These are phyloP conservation scores for Fabrea salina DNA, from an alignment of 169 alveolate species.

Conservation along the genomic window DNA sequence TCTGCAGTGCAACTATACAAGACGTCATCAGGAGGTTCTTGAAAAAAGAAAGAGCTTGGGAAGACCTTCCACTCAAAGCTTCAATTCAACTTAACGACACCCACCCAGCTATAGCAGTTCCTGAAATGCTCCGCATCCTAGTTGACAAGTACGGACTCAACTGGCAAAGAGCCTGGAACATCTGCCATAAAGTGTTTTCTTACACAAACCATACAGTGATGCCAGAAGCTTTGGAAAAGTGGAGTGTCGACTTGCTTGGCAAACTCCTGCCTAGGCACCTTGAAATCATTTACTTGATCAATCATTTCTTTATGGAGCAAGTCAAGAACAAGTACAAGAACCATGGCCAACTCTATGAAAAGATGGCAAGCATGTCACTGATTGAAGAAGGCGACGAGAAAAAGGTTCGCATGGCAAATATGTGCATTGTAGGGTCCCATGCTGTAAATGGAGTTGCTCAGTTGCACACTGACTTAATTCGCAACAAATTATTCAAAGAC, in stretches of 20 bases:
- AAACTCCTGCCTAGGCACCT: conserved; percentile 90
- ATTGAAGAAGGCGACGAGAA: conserved; percentile 89
- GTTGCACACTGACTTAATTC: conserved; percentile 87
- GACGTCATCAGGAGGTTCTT: conserved; percentile 87
- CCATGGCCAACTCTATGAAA: conserved; percentile 1
- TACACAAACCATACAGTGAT: conserved; percentile 97
- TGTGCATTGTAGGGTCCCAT: conserved; percentile 86
- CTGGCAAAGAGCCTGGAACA: conserved; percentile 91
- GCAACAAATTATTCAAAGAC: conserved; percentile 81
- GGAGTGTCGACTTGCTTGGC: conserved; percentile 90
- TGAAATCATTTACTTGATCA: conserved; percentile 88
- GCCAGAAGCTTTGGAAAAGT: conserved; percentile 97
- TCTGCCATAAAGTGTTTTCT: conserved; percentile 74
- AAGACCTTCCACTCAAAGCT: conserved; percentile 85
- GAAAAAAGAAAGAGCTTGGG: conserved; percentile 84
- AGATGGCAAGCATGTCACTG: conserved; percentile 59
- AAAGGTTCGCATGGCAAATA: conserved; percentile 92
- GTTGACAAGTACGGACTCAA: conserved; percentile 88
- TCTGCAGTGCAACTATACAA: conserved; percentile 92
- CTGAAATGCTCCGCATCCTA: conserved; percentile 91
- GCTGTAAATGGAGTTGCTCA: conserved; percentile 95
- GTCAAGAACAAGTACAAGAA: conserved; percentile 62
- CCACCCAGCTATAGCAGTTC: conserved; percentile 95
- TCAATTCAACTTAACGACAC: conserved; percentile 92
- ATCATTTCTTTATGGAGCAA: conserved; percentile 84